Conservation (phyloP, 164 flowering plant genomes). For the Santalum album region DNA sequence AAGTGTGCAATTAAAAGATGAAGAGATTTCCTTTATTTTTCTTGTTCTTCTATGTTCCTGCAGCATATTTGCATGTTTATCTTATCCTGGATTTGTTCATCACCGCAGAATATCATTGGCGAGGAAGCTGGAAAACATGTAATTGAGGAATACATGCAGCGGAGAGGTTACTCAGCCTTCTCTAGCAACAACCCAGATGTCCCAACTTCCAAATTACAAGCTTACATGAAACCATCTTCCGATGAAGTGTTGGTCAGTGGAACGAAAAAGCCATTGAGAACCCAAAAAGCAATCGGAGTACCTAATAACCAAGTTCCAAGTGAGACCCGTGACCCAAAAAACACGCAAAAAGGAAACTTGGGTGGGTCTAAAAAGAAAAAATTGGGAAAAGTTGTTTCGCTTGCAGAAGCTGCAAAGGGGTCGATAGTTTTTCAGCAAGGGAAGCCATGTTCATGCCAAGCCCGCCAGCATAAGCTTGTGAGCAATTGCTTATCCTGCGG, state of each 20-base stretch:
- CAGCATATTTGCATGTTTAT: conserved; percentile 1
- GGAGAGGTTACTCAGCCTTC: conserved; percentile 50
- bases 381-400: conserved; percentile 67
- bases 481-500: conserved; percentile 98
- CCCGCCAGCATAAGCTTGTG: conserved; percentile 68
- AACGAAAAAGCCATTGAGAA: conserved; percentile 38
- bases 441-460: conserved; percentile 92
- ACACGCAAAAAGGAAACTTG: conserved; percentile 25
- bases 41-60: too few relatives aligned
- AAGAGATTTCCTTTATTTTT: too few relatives aligned
- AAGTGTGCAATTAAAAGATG: too few relatives aligned
- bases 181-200: conserved; percentile 16
- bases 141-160: conserved; percentile 67
- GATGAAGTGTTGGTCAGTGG: conserved; percentile 32
- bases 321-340: conserved; percentile 24
- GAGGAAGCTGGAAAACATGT: conserved; percentile 65
- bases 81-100: not conserved
- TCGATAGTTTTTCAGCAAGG: conserved; percentile 87
- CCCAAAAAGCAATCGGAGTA: conserved; percentile 32
- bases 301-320: conserved; percentile 16
- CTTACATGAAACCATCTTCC: conserved; percentile 70
- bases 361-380: conserved; percentile 63
- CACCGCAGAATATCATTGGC: conserved; percentile 76
- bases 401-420: conserved; percentile 95
- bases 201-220: conserved; percentile 43